Evolutionary conservation across 192 early-diverging fungal species (phyloP).

Genomic region (Endogone sp.): DNA sequence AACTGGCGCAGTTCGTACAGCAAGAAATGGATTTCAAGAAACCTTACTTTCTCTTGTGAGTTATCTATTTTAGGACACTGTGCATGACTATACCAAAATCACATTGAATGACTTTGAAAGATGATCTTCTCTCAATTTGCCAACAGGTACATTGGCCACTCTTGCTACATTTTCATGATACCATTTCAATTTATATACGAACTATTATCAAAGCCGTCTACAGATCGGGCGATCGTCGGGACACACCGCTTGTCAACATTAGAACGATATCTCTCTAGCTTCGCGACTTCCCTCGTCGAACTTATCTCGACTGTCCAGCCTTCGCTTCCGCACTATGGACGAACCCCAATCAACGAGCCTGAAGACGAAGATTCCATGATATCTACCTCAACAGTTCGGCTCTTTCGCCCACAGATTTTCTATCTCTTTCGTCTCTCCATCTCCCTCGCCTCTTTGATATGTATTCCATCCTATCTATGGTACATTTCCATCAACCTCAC

Average conservation of each 20-base stretch:
- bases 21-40: constrained; percentile 48
- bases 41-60: constrained; percentile 61
- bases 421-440: constrained; percentile 27
- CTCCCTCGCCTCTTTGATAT: constrained; percentile 53
- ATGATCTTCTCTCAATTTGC: constrained; percentile 14
- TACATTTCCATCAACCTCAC: constrained; percentile 69
- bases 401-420: not conserved
- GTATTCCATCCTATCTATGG: constrained; percentile 73
- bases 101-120: constrained; percentile 9
- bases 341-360: constrained; percentile 2
- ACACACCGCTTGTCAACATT: not conserved
- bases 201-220: not conserved
- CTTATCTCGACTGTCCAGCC: not conserved
- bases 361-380: constrained; percentile 6
- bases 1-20: constrained; percentile 58
- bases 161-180: constrained; percentile 32
- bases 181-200: constrained; percentile 32
- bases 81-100: not conserved
- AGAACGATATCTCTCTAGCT: not conserved
- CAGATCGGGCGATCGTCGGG: not conserved
- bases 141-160: constrained; percentile 36
- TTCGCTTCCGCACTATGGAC: constrained; percentile 1
- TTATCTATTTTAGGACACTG: constrained; percentile 15
- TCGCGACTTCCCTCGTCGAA: not conserved
- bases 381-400: not conserved